Percentiles rank a stretch among this genome's conserved stretches.
Evolutionary conservation across 495 filamentous ascomycete genomes (phyloP).

Genomic region (Extremus antarcticus): DNA sequence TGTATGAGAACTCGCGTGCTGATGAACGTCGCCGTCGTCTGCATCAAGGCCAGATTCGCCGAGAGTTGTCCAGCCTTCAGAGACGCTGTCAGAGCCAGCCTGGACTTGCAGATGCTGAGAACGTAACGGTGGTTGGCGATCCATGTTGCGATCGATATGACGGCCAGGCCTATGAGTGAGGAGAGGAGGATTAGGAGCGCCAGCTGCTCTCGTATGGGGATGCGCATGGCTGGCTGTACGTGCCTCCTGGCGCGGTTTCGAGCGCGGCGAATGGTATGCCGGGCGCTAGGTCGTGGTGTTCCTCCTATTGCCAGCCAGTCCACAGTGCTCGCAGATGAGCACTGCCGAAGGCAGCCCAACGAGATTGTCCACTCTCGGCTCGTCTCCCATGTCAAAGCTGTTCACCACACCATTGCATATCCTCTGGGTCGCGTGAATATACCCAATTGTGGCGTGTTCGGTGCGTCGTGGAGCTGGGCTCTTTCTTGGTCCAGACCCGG

Average conservation of each 20-base stretch:
- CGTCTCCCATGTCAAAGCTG: not conserved
- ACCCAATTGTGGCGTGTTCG: no score
- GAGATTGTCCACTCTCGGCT: not conserved
- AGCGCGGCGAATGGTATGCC: not conserved
- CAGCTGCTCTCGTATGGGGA: slow-evolving; percentile 75
- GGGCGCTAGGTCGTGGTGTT: not conserved
- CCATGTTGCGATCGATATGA: slow-evolving; percentile 54
- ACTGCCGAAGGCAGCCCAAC: not conserved
- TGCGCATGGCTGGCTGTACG: slow-evolving; percentile 46
- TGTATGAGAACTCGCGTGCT: slow-evolving; percentile 60
- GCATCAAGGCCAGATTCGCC: slow-evolving; percentile 62
- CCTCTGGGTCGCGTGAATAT: not conserved
- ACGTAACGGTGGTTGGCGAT: slow-evolving; percentile 67
- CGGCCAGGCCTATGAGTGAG: slow-evolving; percentile 54
- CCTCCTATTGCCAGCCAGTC: not conserved
- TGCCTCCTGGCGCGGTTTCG: not conserved
- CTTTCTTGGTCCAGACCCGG: no score
- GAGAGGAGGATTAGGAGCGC: slow-evolving; percentile 61
- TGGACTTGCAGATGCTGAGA: slow-evolving; percentile 47
- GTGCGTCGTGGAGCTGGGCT: no score
- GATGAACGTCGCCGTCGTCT: slow-evolving; percentile 55
- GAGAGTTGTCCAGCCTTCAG: slow-evolving; percentile 73
- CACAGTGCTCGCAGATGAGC: not conserved
- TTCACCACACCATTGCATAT: not conserved
- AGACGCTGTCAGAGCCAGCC: slow-evolving; percentile 65